Base-by-base conservation (phyloP, 192 early-diverging fungal genomes). In the Coemansia sp. region DNA sequence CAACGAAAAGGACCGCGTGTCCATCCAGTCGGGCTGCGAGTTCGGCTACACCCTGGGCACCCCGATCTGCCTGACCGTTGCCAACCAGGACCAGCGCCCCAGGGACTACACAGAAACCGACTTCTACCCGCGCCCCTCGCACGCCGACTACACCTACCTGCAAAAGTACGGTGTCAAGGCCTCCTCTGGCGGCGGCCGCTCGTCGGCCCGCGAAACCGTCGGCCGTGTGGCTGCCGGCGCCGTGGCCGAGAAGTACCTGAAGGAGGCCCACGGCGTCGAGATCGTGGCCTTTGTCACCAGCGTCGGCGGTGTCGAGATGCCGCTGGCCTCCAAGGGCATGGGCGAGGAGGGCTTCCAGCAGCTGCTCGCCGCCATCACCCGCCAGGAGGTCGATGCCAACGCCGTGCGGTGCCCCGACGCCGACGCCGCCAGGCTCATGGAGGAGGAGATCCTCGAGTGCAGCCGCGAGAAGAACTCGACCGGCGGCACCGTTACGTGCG, bases 101-200 rank as follows among this genome's bases (percentile, higher is more conserved):
- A 83, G 86, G 48, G 96, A 98, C 67, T 98, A 98, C 66, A 83
- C 87, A 29, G 95, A 98, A 57, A 97, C 91, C 50, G 94, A 97
- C 69, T 69, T 88, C 19, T 98, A 89, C 67, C 96, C 96, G 44
- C 85, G 96, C 8, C 96, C 96, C 19, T 91, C 88, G 20, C 96
- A 98, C 46, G 96, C 96, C n/a, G 96, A 98, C 71, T 98, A 79
- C 71, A 98, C 96, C 14, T 98, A 98, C 54, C 58, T 98, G 58
- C 66, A 89, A 59, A 98, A 98, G 66, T 98, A 98, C 59, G 89
- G 90, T 49, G 64, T 98, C 49, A 98, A 98, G 80, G 93, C 94
- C 22, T 90, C 86, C 5, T 87, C 83, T 20, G 96, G 96, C 39
- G 96, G 96, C 28, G 96, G 96, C 25, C 80, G 96, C 33, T 86